Percentiles rank a stretch among this genome's conserved stretches.
Conservation (phyloP, 208 protist species). For the Crithidia sp. region DNA sequence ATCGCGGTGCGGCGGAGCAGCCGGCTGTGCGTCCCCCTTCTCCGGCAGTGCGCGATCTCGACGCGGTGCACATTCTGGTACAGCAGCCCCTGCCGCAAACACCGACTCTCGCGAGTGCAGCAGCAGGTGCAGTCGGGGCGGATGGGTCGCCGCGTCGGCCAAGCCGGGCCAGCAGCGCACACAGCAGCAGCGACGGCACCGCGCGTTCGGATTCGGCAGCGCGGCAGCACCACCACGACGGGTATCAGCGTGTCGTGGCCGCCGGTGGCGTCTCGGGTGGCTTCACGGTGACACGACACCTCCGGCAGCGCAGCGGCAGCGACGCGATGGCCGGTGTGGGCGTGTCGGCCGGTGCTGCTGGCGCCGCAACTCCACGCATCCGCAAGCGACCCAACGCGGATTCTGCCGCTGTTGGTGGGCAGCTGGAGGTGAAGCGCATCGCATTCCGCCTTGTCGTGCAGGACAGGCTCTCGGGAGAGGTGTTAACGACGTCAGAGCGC, state of each 20-base stretch:
- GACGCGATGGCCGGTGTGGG: background rate
- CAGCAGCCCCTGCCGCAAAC: conserved; percentile 3
- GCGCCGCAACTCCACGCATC: background rate
- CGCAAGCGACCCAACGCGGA: background rate
- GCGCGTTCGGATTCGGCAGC: conserved; percentile 15
- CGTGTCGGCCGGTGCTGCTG: background rate
- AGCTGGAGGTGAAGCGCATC: conserved; percentile 44
- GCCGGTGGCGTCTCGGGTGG: conserved; percentile 20
- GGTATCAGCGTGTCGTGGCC: conserved; percentile 23
- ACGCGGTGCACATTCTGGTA: conserved; percentile 28
- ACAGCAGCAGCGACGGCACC: conserved; percentile 7
- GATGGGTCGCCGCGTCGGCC: background rate
- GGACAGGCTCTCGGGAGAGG: conserved; percentile 11
- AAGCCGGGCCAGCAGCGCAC: conserved; percentile 11
- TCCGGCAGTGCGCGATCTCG: conserved; percentile 1
- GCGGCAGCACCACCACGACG: conserved; percentile 16
- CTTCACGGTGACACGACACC: conserved; percentile 39
- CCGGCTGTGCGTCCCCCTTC: background rate
- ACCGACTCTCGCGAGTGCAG: background rate
- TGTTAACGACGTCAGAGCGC: conserved; percentile 24
- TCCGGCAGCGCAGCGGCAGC: conserved; percentile 25
- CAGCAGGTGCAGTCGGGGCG: background rate
- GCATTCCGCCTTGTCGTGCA: conserved; percentile 22
- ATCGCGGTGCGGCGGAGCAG: too few relatives aligned
- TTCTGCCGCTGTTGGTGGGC: background rate